A percentile compares a stretch with the other conserved stretches of the same genome.
Evolutionary conservation across 148 eudicot genomes (phyloP).

Genomic region (Vaccinium macrocarpon): DNA sequence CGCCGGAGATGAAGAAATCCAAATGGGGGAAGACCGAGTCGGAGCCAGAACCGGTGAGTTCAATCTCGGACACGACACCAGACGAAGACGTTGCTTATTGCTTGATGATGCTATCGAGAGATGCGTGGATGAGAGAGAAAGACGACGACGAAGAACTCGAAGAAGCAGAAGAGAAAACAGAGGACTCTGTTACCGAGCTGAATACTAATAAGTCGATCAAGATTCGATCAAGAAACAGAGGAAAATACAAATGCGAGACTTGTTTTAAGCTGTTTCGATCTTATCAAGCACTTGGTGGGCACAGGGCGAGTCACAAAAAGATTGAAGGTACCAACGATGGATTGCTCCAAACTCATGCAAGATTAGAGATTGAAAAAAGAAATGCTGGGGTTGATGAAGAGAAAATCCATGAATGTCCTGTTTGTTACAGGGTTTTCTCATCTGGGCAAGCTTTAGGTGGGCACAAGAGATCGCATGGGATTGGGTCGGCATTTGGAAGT

Average conservation of each 20-base stretch:
- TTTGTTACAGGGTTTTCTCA: slow-evolving; percentile 52
- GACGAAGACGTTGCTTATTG: slow-evolving; percentile 77
- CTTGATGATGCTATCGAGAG: slow-evolving; percentile 74
- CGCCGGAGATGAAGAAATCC: neutral
- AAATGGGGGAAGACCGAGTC: slow-evolving; percentile 4
- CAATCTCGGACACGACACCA: slow-evolving; percentile 54
- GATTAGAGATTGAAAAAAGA: neutral
- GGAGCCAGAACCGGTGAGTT: slow-evolving; percentile 38
- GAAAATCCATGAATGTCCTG: slow-evolving; percentile 50
- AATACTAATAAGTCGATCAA: neutral
- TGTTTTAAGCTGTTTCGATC: slow-evolving; percentile 43
- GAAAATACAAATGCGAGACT: slow-evolving; percentile 44
- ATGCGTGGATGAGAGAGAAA: slow-evolving; percentile 37
- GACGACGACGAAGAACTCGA: neutral
- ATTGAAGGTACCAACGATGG: neutral
- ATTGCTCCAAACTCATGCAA: neutral
- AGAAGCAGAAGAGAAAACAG: slow-evolving; percentile 4
- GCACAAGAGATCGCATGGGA: slow-evolving; percentile 54
- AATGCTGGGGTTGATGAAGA: slow-evolving; percentile 14
- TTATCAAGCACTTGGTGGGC: slow-evolving; percentile 65
- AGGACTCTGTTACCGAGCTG: neutral
- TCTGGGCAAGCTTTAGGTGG: slow-evolving; percentile 69
- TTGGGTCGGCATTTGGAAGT: slow-evolving; percentile 14
- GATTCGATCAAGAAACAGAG: neutral
- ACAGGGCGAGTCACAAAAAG: slow-evolving; percentile 61